Evolutionary conservation across 139 green algal genomes (phyloP), one percentile per base, ranked within the genome.

Genomic region (Micromonas pusilla): DNA sequence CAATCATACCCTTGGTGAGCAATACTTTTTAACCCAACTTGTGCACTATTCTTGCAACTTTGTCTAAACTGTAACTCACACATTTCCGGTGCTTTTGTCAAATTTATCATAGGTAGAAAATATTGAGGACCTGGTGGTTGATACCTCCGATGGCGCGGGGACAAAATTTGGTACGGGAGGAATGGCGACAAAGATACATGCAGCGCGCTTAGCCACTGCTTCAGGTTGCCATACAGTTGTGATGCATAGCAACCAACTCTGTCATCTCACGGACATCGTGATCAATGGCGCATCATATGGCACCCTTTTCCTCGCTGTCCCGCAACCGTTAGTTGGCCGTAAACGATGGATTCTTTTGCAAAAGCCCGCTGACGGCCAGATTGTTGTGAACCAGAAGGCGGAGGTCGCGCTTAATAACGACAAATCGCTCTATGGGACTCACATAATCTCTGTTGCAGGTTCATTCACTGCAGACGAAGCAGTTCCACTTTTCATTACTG

Each of bases 151-250:
- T 26, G 32, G 33, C 30, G 67, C 67, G 9, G 72, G 52, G 6
- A 53, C 33, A 4, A 85, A 94, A 83, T 97, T 91, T 88, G 93
- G 93, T 70, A 97, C 93, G 0, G 93, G 93, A 0, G 93, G 93
- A 72, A 97, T 97, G 93, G 88, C 86, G 28, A 97, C 93, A 57
- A 97, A 97, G 87, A 83, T 97, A 3, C 95, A 90, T 3, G 93
- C 93, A 20, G 93, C 91, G 5, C 86, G 91, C 64, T 91, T 97
- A 57, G 92, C 91, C 25, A 92, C 89, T 2, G 90, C 93, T 1
- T 90, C 90, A 0, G 93, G 92, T 33, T 92, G 86, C 81, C 87
- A 86, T 54, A 92, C 91, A 79, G 90, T 89, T 26, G 33, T 79
- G 31, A 81, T 87, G 82, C 76, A 85, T 64, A 78, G 74, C 52